A percentile compares a stretch with the other conserved stretches of the same genome.
phyloP scores from a whole-genome alignment of 2,329 filamentous ascomycete species.

The Hypoxylon sp. region DNA sequence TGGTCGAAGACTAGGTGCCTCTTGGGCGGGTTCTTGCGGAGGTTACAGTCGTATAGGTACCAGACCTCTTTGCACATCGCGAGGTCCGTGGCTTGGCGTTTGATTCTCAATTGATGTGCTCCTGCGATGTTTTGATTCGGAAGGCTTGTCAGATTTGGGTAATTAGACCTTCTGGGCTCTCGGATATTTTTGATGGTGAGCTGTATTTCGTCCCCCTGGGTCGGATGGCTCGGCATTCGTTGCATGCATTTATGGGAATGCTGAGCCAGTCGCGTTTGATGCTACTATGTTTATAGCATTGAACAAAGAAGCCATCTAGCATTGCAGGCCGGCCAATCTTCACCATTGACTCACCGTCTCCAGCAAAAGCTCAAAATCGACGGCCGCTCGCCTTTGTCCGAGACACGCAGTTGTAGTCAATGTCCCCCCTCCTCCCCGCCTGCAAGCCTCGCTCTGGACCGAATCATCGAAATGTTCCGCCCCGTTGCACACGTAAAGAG shows the following conservation, averaged over 20 bases:
- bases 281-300: slow-evolving; percentile 1
- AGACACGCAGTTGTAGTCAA: slow-evolving; percentile 3
- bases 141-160: neutral
- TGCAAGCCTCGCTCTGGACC: slow-evolving; percentile 2
- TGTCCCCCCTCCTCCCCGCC: neutral
- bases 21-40: slow-evolving; percentile 20
- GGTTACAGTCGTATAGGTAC: slow-evolving; percentile 34
- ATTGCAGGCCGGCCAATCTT: slow-evolving; percentile 5
- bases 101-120: neutral
- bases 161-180: neutral
- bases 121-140: neutral
- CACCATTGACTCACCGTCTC: slow-evolving; percentile 29
- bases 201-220: neutral
- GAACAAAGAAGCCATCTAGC: slow-evolving; percentile 5
- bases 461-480: slow-evolving; percentile 2
- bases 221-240: neutral
- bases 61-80: slow-evolving; percentile 30
- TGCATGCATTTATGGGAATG: neutral
- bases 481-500: slow-evolving; percentile 3
- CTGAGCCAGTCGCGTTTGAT: slow-evolving; percentile 4
- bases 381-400: slow-evolving; percentile 16
- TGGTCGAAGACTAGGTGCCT: slow-evolving; percentile 33
- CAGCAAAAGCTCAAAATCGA: slow-evolving; percentile 15
- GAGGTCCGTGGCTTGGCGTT: neutral
- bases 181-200: neutral